Evolutionary conservation across 805 yeast species (phyloP).

Genomic region (Cephaloascus fragrans): DNA sequence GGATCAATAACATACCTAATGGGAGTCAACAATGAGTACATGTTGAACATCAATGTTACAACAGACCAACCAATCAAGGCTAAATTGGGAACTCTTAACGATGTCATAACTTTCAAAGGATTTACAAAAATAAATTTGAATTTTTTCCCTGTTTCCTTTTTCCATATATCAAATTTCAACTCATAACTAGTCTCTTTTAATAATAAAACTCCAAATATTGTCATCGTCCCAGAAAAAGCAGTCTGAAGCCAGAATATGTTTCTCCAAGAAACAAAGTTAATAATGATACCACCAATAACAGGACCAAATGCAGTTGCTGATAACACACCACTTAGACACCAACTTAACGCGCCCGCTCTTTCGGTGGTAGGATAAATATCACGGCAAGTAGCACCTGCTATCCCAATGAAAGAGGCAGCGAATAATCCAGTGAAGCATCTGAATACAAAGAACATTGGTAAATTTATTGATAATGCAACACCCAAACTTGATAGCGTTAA

Average conservation of each 20-base stretch:
- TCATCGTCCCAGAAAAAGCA: constrained; percentile 31
- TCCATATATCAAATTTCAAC: constrained; percentile 11
- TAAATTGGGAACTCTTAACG: constrained; percentile 33
- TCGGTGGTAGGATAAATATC: constrained; percentile 41
- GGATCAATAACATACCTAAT: constrained; percentile 48
- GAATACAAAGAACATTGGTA: constrained; percentile 45
- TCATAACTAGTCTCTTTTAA: constrained; percentile 35
- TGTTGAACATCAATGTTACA: constrained; percentile 32
- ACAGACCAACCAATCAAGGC: constrained; percentile 31
- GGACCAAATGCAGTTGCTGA: constrained; percentile 46
- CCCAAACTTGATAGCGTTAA: constrained; percentile 6
- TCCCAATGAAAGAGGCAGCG: constrained; percentile 45
- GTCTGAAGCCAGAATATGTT: constrained; percentile 33
- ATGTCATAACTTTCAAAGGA: constrained; percentile 33
- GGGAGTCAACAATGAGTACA: constrained; percentile 46
- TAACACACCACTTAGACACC: constrained; percentile 39
- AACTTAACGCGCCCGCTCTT: constrained; percentile 42
- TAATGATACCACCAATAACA: constrained; percentile 41
- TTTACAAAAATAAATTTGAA: constrained; percentile 28
- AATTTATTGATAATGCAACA: constrained; percentile 37
- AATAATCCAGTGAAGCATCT: constrained; percentile 38
- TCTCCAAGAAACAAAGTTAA: constrained; percentile 43
- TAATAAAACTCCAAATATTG: constrained; percentile 19
- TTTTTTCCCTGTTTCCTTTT: constrained; percentile 11
- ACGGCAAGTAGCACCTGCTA: constrained; percentile 41